These are phyloP conservation scores for Camptophora hylomeconis DNA, from an alignment of 2,329 filamentous ascomycete genomes.

Conservation along the genomic window DNA sequence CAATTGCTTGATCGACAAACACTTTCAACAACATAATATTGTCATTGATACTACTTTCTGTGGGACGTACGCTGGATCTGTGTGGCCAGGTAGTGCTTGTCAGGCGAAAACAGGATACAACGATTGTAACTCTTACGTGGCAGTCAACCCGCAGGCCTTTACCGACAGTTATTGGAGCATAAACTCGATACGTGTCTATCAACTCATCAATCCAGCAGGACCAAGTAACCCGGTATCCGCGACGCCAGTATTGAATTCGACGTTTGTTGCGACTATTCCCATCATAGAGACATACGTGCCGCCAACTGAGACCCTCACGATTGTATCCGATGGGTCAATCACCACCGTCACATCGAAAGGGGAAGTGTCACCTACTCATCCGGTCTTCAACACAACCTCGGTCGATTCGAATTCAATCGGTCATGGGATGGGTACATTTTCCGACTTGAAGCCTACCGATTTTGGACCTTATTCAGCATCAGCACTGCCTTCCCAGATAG, in stretches of 20 bases:
- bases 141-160: constrained; percentile 11
- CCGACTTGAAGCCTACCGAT: not conserved
- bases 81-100: constrained; percentile 13
- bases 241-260: constrained; percentile 5
- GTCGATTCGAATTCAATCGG: not conserved
- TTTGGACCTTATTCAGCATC: not conserved
- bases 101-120: constrained; percentile 9
- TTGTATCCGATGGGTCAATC: not conserved
- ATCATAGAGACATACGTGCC: constrained; percentile 10
- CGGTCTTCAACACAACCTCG: too few relatives aligned
- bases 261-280: constrained; percentile 9
- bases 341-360: too few relatives aligned
- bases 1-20: constrained; percentile 51
- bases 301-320: constrained; percentile 3
- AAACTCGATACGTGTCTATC: constrained; percentile 16
- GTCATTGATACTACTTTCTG: constrained; percentile 70
- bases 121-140: constrained; percentile 14
- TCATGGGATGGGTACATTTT: not conserved
- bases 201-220: constrained; percentile 8
- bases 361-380: too few relatives aligned
- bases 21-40: constrained; percentile 58
- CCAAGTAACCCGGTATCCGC: constrained; percentile 10
- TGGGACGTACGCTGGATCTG: constrained; percentile 61
- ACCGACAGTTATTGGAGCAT: constrained; percentile 15
- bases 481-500: not conserved